Evolutionary conservation across 331 rosid species (phyloP).

Genomic region (Quercus phellos): DNA sequence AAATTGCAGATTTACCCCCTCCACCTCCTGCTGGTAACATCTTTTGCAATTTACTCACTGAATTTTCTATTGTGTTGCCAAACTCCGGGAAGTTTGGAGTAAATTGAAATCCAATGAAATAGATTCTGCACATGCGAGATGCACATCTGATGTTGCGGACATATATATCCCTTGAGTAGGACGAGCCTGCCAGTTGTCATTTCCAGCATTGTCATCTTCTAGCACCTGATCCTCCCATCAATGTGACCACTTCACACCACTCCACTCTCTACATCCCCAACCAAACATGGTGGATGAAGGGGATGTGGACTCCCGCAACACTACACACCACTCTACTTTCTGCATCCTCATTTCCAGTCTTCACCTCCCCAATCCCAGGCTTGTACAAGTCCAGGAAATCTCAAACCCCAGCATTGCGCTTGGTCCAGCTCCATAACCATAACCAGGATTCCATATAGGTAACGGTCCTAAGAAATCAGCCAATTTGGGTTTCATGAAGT

Average conservation of each 20-base stretch:
- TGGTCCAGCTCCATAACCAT: slow-evolving; percentile 63
- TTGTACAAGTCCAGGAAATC: slow-evolving; percentile 55
- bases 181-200: slow-evolving; percentile 6
- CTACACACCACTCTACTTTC: slow-evolving; percentile 17
- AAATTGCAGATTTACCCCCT: too few relatives aligned
- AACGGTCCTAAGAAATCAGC: slow-evolving; percentile 61
- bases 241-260: slow-evolving; percentile 85
- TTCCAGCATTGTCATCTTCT: slow-evolving; percentile 52
- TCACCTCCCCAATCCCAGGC: slow-evolving; percentile 28
- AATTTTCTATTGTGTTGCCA: too few relatives aligned
- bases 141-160: too few relatives aligned
- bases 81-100: too few relatives aligned
- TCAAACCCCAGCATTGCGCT: slow-evolving; percentile 71
- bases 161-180: slow-evolving; percentile 7
- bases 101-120: too few relatives aligned
- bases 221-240: slow-evolving; percentile 81
- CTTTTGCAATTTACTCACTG: too few relatives aligned
- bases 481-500: slow-evolving; percentile 79
- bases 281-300: slow-evolving; percentile 69
- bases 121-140: too few relatives aligned
- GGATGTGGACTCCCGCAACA: slow-evolving; percentile 60
- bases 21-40: too few relatives aligned
- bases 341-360: slow-evolving; percentile 61
- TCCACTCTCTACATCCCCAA: slow-evolving; percentile 59
- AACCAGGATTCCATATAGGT: slow-evolving; percentile 50